Evolutionary conservation across 495 filamentous ascomycete genomes (phyloP).

Genomic region (Neurospora sp.): DNA sequence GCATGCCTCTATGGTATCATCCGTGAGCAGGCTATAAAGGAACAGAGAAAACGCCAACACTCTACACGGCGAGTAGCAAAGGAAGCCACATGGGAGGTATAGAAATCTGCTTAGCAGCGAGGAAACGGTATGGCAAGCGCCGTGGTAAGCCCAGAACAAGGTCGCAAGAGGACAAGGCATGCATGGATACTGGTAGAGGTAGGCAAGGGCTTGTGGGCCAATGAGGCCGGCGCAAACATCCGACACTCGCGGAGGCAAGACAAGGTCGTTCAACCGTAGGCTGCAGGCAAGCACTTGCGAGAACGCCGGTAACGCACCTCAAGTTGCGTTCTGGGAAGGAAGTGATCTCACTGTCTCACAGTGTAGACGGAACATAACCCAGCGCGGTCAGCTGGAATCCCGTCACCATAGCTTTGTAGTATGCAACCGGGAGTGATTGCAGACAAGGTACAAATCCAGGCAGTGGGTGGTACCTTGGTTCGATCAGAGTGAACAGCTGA

Average conservation of each 20-base stretch:
- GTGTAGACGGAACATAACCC: constrained; percentile 8
- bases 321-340: constrained; percentile 3
- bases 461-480: constrained; percentile 30
- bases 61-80: constrained; percentile 10
- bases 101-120: neutral
- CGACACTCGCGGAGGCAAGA: constrained; percentile 21
- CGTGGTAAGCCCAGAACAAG: constrained; percentile 14
- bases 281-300: constrained; percentile 6
- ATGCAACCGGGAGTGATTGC: constrained; percentile 11
- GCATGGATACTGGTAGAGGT: constrained; percentile 17
- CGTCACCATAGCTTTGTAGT: constrained; percentile 5
- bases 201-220: constrained; percentile 16
- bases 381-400: constrained; percentile 5
- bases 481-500: constrained; percentile 29
- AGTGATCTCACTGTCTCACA: constrained; percentile 14
- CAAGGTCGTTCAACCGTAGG: constrained; percentile 16
- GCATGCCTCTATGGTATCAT: constrained; percentile 14
- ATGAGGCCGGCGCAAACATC: constrained; percentile 25
- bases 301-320: constrained; percentile 1
- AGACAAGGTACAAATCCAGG: constrained; percentile 14
- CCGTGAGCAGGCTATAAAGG: constrained; percentile 18
- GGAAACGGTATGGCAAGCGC: constrained; percentile 15
- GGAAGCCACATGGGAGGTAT: constrained; percentile 5
- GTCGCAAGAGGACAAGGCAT: constrained; percentile 16
- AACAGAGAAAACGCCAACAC: constrained; percentile 15